Evolutionary conservation across 2,329 filamentous ascomycete genomes (phyloP).

Genomic region (Stagonosporopsis chrysanthemi): DNA sequence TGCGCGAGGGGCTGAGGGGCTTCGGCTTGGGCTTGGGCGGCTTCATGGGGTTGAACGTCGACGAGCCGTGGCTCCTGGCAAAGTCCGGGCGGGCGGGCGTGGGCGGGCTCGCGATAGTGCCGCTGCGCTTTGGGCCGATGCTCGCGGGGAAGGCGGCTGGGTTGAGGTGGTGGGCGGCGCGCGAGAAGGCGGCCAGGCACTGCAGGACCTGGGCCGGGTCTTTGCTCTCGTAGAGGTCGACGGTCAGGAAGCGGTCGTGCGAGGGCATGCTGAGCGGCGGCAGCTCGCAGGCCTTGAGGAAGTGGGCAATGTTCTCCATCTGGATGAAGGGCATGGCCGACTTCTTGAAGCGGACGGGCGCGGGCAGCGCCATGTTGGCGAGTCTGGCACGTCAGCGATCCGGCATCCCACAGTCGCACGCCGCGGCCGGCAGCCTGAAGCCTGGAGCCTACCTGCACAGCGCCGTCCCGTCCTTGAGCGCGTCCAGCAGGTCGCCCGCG

Average conservation of each 20-base stretch:
- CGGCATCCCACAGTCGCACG: too few species aligned
- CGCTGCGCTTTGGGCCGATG: constrained; percentile 75
- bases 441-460: constrained; percentile 83
- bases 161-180: constrained; percentile 77
- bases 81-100: constrained; percentile 40
- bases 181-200: constrained; percentile 89
- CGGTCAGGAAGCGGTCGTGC: constrained; percentile 95
- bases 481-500: constrained; percentile 79
- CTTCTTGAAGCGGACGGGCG: constrained; percentile 86
- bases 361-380: constrained; percentile 78
- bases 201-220: constrained; percentile 96
- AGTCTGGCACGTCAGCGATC: constrained; percentile 66
- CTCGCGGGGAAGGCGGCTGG: constrained; percentile 75
- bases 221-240: constrained; percentile 94
- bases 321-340: constrained; percentile 98
- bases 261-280: constrained; percentile 86
- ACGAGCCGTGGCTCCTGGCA: constrained; percentile 51
- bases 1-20: constrained; percentile 56
- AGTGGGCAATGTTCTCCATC: constrained; percentile 99
- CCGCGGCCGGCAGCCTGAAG: too few species aligned
- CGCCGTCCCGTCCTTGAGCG: constrained; percentile 87
- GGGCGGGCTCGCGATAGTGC: constrained; percentile 30
- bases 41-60: constrained; percentile 55
- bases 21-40: constrained; percentile 33
- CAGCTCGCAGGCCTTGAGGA: constrained; percentile 85